These are phyloP conservation scores for Ophiostoma tasmaniense DNA, from an alignment of 2,329 filamentous ascomycete genomes.

Conservation along the genomic window DNA sequence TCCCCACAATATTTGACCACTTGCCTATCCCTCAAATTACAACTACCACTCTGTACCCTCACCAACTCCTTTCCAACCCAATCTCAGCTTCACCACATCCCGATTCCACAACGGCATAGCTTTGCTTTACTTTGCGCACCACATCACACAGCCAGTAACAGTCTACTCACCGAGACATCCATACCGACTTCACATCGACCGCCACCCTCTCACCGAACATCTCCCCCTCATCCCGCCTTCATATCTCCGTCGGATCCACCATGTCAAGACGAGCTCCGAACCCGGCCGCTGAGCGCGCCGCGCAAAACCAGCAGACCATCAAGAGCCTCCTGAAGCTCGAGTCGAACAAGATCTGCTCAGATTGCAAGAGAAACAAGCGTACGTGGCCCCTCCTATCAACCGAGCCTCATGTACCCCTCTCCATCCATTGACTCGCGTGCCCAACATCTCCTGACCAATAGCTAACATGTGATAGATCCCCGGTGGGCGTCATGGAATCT, in stretches of 20 bases:
- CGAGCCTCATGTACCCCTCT: not conserved
- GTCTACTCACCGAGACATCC: not conserved
- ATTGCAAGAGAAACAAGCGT: slow-evolving; percentile 99
- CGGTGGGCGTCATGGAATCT: slow-evolving; percentile 99
- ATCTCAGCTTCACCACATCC: slow-evolving; percentile 1
- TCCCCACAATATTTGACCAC: slow-evolving; percentile 4
- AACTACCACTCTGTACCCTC: slow-evolving; percentile 3
- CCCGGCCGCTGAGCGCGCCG: slow-evolving; percentile 75
- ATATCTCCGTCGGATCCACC: slow-evolving; percentile 6
- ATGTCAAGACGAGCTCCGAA: slow-evolving; percentile 78
- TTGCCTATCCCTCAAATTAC: not conserved
- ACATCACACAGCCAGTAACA: not conserved
- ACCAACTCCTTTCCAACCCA: not conserved
- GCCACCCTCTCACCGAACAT: not conserved
- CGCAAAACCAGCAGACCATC: slow-evolving; percentile 87
- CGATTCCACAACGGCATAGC: not conserved
- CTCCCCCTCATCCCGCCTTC: not conserved
- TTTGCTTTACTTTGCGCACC: not conserved
- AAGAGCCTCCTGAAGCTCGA: slow-evolving; percentile 93
- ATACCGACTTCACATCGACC: not conserved
- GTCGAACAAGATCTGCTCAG: slow-evolving; percentile 90
- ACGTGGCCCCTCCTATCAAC: slow-evolving; percentile 29
- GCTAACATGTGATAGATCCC: slow-evolving; percentile 55
- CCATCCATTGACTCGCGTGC: not conserved
- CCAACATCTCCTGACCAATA: not conserved